Base-by-base conservation (phyloP, 495 filamentous ascomycete species). In the Aspergillus diversus region DNA sequence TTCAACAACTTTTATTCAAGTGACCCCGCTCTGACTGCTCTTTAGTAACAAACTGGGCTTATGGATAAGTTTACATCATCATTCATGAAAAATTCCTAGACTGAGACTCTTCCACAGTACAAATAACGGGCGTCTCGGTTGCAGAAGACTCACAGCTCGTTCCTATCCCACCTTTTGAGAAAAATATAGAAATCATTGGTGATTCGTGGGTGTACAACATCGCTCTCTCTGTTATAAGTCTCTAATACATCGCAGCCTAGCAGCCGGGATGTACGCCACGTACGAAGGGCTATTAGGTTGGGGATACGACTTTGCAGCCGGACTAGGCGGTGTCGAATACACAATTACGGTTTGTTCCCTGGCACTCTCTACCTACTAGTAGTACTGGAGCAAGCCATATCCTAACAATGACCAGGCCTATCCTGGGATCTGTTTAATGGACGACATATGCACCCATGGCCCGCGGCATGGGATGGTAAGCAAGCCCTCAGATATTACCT, bases 111-210 rank as follows among this genome's bases (percentile, higher is more conserved):
- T n/a, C 33, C 51, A 76, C 73, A 42, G 78, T 89, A 5, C 87
- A 90, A 66, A 81, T 89, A 47, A 69, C 74, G n/a, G 71, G 71
- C 32, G 80, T 89, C 0, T 84, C 88, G 51, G 77, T 86, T 0
- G 79, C 75, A 5, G 63, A 70, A 5, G 77, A 75, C 4, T 77
- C 80, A 15, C 72, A 75, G 33, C 69, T 90, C 1, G 66, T 83
- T 69, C 81, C 83, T 60, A 66, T 86, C 27, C 79, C 81, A 0
- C 75, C 80, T 43, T 80, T 79, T 61, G 59, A 63, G 8, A 81
- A 81, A 50, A 83, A 79, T 0, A 83, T 91, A 39, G 87, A 91
- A 65, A 77, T 89, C 43, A 88, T 91, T 59, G 88, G 88, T 1
- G 88, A 89, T 63, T 82, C 80, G 67, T 77, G 48, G 57, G 75